These are phyloP conservation scores for Pontederia paniculata DNA, from an alignment of 176 grass and related monocot genomes.

Conservation along the genomic window DNA sequence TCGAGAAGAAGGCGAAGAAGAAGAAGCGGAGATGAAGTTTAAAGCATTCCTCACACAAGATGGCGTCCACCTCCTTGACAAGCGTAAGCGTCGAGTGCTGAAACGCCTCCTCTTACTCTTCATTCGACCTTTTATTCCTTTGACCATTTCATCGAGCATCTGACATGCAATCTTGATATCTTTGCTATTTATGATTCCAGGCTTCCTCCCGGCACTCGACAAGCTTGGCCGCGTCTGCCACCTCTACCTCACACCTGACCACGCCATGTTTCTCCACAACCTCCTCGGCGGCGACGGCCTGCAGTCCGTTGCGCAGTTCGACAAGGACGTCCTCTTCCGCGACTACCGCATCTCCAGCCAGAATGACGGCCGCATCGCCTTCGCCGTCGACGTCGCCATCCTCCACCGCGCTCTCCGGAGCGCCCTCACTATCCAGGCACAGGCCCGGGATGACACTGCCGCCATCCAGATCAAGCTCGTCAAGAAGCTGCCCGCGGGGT, in stretches of 20 bases:
- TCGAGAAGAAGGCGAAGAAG: background rate
- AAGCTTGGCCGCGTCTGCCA: slow-evolving; percentile 77
- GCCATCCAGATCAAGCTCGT: slow-evolving; percentile 87
- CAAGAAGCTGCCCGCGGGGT: slow-evolving; percentile 64
- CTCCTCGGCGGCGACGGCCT: slow-evolving; percentile 55
- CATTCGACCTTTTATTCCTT: background rate
- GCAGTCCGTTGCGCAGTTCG: slow-evolving; percentile 83
- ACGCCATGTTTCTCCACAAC: slow-evolving; percentile 88
- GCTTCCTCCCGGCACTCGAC: slow-evolving; percentile 72
- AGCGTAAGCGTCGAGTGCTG: slow-evolving; percentile 43
- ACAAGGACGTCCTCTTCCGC: slow-evolving; percentile 81
- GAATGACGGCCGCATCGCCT: slow-evolving; percentile 58
- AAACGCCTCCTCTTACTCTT: background rate
- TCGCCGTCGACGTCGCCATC: slow-evolving; percentile 56
- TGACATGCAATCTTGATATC: slow-evolving; percentile 9
- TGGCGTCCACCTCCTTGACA: slow-evolving; percentile 78
- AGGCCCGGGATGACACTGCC: slow-evolving; percentile 33
- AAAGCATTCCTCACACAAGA: slow-evolving; percentile 86
- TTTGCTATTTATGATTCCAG: slow-evolving; percentile 20
- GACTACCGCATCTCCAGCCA: slow-evolving; percentile 80
- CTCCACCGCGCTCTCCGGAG: slow-evolving; percentile 86
- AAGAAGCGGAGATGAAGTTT: slow-evolving; percentile 57
- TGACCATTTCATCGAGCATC: slow-evolving; percentile 43
- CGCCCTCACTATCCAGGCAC: slow-evolving; percentile 66
- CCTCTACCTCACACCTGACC: slow-evolving; percentile 59